Conservation (phyloP, 2,329 filamentous ascomycete species). For the Cladophialophora immunda region DNA sequence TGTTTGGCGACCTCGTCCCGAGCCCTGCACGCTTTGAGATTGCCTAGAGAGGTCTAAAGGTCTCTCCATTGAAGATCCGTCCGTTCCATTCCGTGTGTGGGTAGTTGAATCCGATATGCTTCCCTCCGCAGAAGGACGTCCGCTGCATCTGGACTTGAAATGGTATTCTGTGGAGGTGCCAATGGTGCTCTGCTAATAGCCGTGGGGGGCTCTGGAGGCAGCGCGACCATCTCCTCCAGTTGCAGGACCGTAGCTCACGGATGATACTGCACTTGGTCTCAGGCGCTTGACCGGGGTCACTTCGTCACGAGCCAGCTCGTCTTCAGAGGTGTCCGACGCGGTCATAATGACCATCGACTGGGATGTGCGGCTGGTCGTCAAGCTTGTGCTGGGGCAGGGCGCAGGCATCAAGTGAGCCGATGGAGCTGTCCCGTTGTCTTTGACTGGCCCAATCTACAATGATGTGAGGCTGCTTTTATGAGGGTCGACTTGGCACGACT, state of each 20-base stretch:
- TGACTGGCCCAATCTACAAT: too few relatives aligned
- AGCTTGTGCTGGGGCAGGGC: constrained; percentile 10
- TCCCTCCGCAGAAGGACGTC: constrained; percentile 6
- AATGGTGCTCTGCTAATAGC: constrained; percentile 17
- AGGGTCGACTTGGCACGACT: too few relatives aligned
- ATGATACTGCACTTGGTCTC: background rate
- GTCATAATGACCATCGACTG: constrained; percentile 14
- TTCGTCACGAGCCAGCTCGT: constrained; percentile 64
- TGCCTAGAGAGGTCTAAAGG: background rate
- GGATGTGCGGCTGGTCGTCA: constrained; percentile 19
- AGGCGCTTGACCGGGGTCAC: background rate
- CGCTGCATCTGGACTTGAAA: constrained; percentile 8
- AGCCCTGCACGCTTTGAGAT: background rate
- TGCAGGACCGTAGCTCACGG: constrained; percentile 17
- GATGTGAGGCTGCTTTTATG: too few relatives aligned
- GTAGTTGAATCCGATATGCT: constrained; percentile 2
- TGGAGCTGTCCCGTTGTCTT: constrained; percentile 48
- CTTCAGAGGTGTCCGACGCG: constrained; percentile 12
- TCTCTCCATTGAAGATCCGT: background rate
- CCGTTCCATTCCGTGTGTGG: background rate
- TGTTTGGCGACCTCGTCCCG: background rate
- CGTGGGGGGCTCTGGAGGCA: constrained; percentile 13
- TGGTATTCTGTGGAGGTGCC: constrained; percentile 7
- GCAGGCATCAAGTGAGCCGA: constrained; percentile 35
- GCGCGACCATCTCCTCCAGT: constrained; percentile 24